Evolutionary conservation across 176 grass and related monocot genomes (phyloP), one percentile per base, ranked within the genome.

Genomic region (Melocanna baccifera): DNA sequence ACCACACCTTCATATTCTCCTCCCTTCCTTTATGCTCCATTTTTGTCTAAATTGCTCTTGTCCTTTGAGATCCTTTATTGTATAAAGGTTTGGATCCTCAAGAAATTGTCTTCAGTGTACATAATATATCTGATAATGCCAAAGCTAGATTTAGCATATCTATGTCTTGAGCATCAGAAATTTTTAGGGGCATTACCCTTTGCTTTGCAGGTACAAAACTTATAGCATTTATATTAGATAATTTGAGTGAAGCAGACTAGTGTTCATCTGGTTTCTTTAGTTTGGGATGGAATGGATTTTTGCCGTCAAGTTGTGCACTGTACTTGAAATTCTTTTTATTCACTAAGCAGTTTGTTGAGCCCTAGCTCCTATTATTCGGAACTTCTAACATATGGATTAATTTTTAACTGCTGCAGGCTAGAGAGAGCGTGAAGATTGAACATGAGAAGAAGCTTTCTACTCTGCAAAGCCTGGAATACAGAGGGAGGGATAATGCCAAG

Each of bases 391-490:
- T 80, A 28, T 69, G 43, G 8, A 55, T 62, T 42, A 62, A 79
- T 25, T 74, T 58, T 83, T 58, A 67, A 26, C 51, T 48, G 39
- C 22, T 88, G 75, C 87, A 99, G 97, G 87, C 93, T 61, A 96
- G 94, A 86, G 97, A 99, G 88, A 90, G 73, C 20, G 84, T 94
- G 63, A 99, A 94, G 91, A 94, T 99, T 78, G 91, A 92, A 67
- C 97, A 99, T 75, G 93, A 94, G 76, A 99, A 96, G 85, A 99
- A 99, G 70, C 91, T 99, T 30, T 99, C 97, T 55, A 85, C 90
- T 62, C 76, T 99, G 83, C 97, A 99, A 50, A 91, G 89, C 82
- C 92, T 92, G 81, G 97, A 99, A 74, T 96, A 88, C 66, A 86
- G 86, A 73, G 90, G 97, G 67, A 99, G 71, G 80, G 91, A 96